Base-by-base conservation (phyloP, 2,329 filamentous ascomycete species). In the Penicillium verrucosum region DNA sequence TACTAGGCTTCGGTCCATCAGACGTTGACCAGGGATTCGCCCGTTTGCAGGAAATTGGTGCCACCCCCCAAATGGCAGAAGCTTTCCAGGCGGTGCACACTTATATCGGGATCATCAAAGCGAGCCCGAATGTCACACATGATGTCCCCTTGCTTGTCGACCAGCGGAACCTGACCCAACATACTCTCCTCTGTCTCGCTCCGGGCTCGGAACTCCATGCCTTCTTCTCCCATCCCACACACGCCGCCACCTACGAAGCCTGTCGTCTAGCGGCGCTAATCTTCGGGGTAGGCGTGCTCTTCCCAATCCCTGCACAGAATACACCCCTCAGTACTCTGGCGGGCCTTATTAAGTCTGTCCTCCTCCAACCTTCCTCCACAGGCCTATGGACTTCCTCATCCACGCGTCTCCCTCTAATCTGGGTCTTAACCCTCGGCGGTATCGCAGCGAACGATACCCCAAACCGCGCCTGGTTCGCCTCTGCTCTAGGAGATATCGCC, bases 91-190 rank as follows among this genome's bases (percentile, higher is more conserved):
- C 69, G 36, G 69, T 69, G 43, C 60, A 66, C 1, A 51, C 65
- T 34, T 76, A 76, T 55, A 70, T 67, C 43, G 59, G 61, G 8
- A 65, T 68, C 10, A 62, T 72, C 21, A 65, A 68, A 45, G 51
- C 58, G n/a, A 64, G 63, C 32, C 54, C 70, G 14, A 49, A 58
- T 7, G 38, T 48, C 29, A 58, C 60, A 14, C 52, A 60, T 5
- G 65, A 72, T 30, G 37, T 58, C 23, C 62, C 68, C 8, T 49
- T 69, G 3, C 57, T 75, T 6, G 58, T 65, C 21, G 75, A 78
- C 58, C 70, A 74, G 51, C 71, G 75, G 21, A 78, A 77, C 45
- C 64, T 72, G 5, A 67, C 75, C 29, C 73, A 77, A 52, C 69
- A 74, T 43, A 68, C 62, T 14, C 65, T 76, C 10, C 58, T 76